Conservation (phyloP, 768 basidiomycete species). For the Lentinula raphanica region DNA sequence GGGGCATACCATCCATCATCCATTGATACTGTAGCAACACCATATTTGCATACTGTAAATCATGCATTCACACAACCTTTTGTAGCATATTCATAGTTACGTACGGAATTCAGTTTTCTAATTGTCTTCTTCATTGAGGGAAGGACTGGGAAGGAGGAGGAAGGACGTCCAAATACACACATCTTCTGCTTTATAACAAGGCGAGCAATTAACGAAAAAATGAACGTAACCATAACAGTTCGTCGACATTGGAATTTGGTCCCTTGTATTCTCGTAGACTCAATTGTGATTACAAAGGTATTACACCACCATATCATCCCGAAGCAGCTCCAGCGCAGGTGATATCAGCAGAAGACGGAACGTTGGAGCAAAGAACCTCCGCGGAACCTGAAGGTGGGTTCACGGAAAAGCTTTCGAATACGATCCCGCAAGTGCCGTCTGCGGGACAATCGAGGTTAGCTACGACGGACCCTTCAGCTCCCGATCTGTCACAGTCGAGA, state of each 20-base stretch:
- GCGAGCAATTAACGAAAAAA: too few relatives aligned
- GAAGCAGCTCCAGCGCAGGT: slow-evolving; percentile 22
- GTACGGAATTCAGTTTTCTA: background rate
- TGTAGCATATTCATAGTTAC: background rate
- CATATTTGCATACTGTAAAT: background rate
- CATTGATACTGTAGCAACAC: slow-evolving; percentile 1
- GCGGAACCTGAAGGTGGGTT: slow-evolving; percentile 21
- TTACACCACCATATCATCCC: slow-evolving; percentile 11
- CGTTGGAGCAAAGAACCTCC: slow-evolving; percentile 21
- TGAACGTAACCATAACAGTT: too few relatives aligned
- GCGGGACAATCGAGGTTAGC: slow-evolving; percentile 25
- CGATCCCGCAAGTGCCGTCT: slow-evolving; percentile 20
- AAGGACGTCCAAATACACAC: too few relatives aligned
- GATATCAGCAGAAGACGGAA: slow-evolving; percentile 21
- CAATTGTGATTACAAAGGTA: background rate
- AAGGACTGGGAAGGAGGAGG: too few relatives aligned
- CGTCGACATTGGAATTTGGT: too few relatives aligned
- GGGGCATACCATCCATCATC: background rate
- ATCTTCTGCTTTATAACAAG: too few relatives aligned
- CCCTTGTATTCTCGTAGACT: too few relatives aligned
- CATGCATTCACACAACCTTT: background rate
- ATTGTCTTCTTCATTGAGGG: slow-evolving; percentile 9
- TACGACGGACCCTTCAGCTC: slow-evolving; percentile 19
- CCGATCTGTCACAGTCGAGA: background rate
- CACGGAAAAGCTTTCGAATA: slow-evolving; percentile 19